Conservation (phyloP, 179 eudicot genomes). For the Silene noctiflora region DNA sequence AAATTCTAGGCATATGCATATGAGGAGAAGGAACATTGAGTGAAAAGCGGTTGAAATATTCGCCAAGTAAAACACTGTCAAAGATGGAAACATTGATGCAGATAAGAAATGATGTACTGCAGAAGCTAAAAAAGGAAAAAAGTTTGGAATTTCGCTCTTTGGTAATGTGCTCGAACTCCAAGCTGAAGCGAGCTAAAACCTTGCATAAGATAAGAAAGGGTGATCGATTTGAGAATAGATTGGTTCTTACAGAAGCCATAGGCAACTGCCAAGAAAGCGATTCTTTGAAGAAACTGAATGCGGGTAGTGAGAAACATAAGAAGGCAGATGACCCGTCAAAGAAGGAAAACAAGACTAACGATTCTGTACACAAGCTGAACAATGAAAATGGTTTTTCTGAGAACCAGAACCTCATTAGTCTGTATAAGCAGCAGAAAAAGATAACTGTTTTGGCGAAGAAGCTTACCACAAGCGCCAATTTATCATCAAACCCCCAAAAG, state of each 20-base stretch:
- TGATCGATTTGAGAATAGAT: constrained; percentile 18
- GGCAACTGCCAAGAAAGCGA: constrained; percentile 12
- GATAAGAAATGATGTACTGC: constrained; percentile 27
- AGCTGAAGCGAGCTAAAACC: constrained; percentile 22
- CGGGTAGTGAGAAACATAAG: constrained; percentile 18
- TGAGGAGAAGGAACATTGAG: constrained; percentile 9
- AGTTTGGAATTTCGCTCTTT: constrained; percentile 25
- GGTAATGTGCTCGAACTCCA: constrained; percentile 21
- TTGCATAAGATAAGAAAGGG: constrained; percentile 24
- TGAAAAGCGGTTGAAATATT: neutral
- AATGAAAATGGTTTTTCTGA: neutral
- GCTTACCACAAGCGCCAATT: neutral
- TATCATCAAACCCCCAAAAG: constrained; percentile 20
- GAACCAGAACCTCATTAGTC: neutral
- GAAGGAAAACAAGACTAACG: constrained; percentile 6
- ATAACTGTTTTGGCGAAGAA: neutral
- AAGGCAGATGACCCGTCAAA: neutral
- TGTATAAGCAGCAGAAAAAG: constrained; percentile 8
- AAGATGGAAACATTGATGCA: constrained; percentile 34
- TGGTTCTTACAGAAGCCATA: constrained; percentile 5
- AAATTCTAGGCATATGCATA: constrained; percentile 7
- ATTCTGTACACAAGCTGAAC: neutral
- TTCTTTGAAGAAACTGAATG: neutral
- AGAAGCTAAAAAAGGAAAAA: constrained; percentile 31
- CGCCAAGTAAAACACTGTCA: neutral